phyloP scores from a whole-genome alignment of 2,329 filamentous ascomycete genomes.

The Aureobasidium sp. region DNA sequence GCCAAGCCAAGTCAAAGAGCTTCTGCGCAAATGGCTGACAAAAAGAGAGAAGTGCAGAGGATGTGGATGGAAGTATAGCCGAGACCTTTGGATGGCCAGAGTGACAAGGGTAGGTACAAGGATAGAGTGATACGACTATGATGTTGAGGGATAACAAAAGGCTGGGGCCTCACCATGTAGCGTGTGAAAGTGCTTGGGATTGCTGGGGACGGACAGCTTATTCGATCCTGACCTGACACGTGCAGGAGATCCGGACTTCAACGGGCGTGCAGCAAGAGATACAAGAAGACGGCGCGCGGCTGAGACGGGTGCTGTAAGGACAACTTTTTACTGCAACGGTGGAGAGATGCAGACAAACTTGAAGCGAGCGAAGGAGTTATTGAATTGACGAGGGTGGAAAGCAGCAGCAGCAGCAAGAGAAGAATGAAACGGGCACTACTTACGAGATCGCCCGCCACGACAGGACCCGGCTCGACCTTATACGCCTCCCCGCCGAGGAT shows the following conservation, averaged over 20 bases:
- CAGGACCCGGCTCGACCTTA: slow-evolving; percentile 14
- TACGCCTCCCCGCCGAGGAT: slow-evolving; percentile 11
- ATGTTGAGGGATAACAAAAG: slow-evolving; percentile 10
- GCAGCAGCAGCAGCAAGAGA: not conserved
- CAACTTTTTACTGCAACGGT: not conserved
- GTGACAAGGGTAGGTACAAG: slow-evolving; percentile 3
- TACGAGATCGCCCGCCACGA: slow-evolving; percentile 12
- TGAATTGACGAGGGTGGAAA: slow-evolving; percentile 3
- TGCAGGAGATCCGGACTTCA: slow-evolving; percentile 11
- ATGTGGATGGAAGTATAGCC: not conserved
- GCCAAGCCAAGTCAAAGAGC: slow-evolving; percentile 8
- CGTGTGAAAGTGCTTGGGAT: not conserved
- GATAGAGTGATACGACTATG: not conserved
- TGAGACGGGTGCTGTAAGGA: not conserved
- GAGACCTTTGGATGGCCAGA: not conserved
- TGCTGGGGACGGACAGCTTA: slow-evolving; percentile 5
- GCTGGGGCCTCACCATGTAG: slow-evolving; percentile 12
- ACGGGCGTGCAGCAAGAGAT: slow-evolving; percentile 11
- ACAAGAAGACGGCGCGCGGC: not conserved
- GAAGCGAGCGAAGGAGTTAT: not conserved
- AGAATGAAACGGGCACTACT: slow-evolving; percentile 13
- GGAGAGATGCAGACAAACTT: not conserved
- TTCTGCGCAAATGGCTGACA: not conserved
- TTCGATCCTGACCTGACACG: slow-evolving; percentile 9
- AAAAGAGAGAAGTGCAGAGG: slow-evolving; percentile 2